Base-by-base conservation (phyloP, 2,329 filamentous ascomycete genomes). In the Lachnellula occidentalis region DNA sequence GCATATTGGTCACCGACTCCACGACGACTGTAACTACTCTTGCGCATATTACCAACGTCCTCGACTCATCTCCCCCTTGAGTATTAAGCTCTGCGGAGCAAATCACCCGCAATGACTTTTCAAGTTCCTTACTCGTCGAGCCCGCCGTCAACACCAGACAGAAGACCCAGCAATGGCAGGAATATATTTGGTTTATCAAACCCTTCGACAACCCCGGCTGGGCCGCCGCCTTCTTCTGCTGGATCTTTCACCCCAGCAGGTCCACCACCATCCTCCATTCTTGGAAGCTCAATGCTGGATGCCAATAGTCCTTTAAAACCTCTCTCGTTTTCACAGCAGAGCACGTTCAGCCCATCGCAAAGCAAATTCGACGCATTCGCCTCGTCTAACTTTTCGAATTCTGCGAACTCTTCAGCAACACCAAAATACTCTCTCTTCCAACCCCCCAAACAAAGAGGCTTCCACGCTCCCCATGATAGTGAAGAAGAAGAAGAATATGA, bases 171-270 rank as follows among this genome's bases (percentile, higher is more conserved):
- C 46, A 61, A 65, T 62, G 60, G 59, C 51, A 59, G 57, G 27
- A 61, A 47, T 24, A 63, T 61, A 41, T 69, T 68, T 54, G 65
- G 60, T 31, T 58, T 56, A 41, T 62, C 64, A 41, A 68, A 69
- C 34, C 72, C 77, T 45, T 82, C 81, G 5, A 82, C 79, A 19
- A 83, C 81, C 15, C 81, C 81, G 50, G 78, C 78, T 46, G 80
- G 79, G 41, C 75, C 73, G 55, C 80, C 80, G 1, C 79, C 79
- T 24, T 78, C 77, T 34, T 74, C 72, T 55, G 70, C 72, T 24
- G 68, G 69, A 58, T 82, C 79, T n/a, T 81, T 80, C 51, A 82
- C 80, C 21, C 80, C 80, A 34, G 73, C 75, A 54, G 80, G 77
- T 3, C 73, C 73, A 43, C 79, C 79, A 46, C 77, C 78, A 27